Evolutionary conservation across 352 stramenopile genomes (phyloP), one percentile per base, ranked within the genome.

Genomic region (Nothophytophthora sp.): DNA sequence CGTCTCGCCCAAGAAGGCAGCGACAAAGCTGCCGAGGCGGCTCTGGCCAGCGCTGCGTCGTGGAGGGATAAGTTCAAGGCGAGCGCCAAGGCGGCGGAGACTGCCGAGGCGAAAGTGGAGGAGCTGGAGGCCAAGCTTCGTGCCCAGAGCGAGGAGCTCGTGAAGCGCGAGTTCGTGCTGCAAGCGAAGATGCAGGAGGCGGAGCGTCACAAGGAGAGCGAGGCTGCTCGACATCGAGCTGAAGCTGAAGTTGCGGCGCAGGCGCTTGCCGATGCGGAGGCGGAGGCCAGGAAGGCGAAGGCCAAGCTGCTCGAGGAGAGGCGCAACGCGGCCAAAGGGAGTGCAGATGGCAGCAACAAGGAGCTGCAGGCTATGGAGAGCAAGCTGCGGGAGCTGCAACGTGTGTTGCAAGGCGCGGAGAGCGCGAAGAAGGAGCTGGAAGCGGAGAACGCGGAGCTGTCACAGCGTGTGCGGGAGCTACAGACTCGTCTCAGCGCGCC

Each of bases 141-240:
- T 24, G 46, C 48, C 1, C 67, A 84, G 16, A 55, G 34, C 4
- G 76, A 84, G 22, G 80, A 88, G 44, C 66, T 90, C 16, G 50
- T 73, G n/a, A 85, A 86, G 47, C 73, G 83, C 40, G 76, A 73
- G 1, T 73, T 88, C 11, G 63, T 90, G 19, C 52, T 87, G 13
- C 66, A 75, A 27, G 49, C 70, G 1, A 82, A 85, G 24, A 70
- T 63, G 0, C 64, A 74, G n/a, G 76, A 90, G 27, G 53, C 76
- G 25, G 80, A 86, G n/a, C 60, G 51, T 8, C 60, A 74, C 9
- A 81, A 75, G 29, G 79, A 88, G 13, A 77, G 46, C 29, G 79
- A 88, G 55, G 42, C 63, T 11, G 43, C 57, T 38, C 76, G 72
- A 0, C 53, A 63, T 12, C 55, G 55, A 24, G 63, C 63, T 0